A percentile compares a stretch with the other conserved stretches of the same genome.
Evolutionary conservation across 2,329 filamentous ascomycete species (phyloP).

Genomic region (Sphaerulina vaccinii): DNA sequence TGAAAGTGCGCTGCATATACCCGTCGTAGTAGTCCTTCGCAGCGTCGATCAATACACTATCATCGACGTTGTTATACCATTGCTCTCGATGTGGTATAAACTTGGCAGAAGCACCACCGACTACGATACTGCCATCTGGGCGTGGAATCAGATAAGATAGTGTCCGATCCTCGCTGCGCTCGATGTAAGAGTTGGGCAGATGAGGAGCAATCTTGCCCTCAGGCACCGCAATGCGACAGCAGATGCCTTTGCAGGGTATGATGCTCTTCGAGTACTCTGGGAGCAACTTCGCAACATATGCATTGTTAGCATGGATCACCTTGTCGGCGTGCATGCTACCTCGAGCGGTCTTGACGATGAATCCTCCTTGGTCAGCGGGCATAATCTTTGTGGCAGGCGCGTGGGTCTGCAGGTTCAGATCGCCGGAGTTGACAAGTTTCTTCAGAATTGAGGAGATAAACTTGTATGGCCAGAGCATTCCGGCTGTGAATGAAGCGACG

Average conservation of each 20-base stretch:
- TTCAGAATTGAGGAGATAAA: conserved; percentile 70
- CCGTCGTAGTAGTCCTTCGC: conserved; percentile 47
- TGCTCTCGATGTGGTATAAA: conserved; percentile 38
- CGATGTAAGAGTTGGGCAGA: conserved; percentile 25
- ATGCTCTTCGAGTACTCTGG: conserved; percentile 37
- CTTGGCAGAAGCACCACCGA: conserved; percentile 43
- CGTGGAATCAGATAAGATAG: conserved; percentile 44
- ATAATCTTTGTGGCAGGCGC: conserved; percentile 55
- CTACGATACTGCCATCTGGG: conserved; percentile 45
- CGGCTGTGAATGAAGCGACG: conserved; percentile 50
- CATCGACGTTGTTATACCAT: conserved; percentile 52
- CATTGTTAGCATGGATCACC: conserved; percentile 40
- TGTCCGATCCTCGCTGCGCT: conserved; percentile 24
- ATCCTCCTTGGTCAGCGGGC: not conserved
- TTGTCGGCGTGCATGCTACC: conserved; percentile 26
- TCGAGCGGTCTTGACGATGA: conserved; percentile 24
- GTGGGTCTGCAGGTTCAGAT: conserved; percentile 68
- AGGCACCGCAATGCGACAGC: conserved; percentile 26
- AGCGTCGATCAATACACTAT: conserved; percentile 44
- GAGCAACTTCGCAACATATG: conserved; percentile 36
- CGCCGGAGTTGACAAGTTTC: conserved; percentile 49
- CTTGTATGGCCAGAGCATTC: conserved; percentile 76
- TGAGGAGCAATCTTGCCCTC: conserved; percentile 18
- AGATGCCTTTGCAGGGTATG: conserved; percentile 37
- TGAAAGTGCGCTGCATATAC: conserved; percentile 50